Percentiles rank a stretch among this genome's conserved stretches.
Conservation (phyloP, 2,329 filamentous ascomycete genomes). For the Bipolaris bicolor region DNA sequence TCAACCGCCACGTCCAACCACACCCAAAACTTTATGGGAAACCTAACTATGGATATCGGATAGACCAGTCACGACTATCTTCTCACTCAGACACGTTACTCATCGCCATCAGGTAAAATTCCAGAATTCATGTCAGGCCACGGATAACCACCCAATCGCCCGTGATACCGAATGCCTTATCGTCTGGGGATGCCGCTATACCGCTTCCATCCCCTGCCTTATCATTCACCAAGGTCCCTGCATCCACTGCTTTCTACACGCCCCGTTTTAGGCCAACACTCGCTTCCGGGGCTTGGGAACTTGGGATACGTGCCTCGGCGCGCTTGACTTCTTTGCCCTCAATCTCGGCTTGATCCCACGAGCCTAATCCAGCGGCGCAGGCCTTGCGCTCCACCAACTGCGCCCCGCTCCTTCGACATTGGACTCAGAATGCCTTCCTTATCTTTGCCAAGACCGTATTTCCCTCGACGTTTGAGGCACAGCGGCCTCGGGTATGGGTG, state of each 20-base stretch:
- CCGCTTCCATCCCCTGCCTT: slow-evolving; percentile 20
- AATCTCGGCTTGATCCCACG: slow-evolving; percentile 12
- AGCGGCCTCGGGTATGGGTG: slow-evolving; percentile 17
- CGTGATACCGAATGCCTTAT: slow-evolving; percentile 28
- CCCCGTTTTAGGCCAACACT: slow-evolving; percentile 9
- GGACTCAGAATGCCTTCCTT: slow-evolving; percentile 25
- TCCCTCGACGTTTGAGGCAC: slow-evolving; percentile 26
- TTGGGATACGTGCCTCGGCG: slow-evolving; percentile 14
- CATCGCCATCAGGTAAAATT: slow-evolving; percentile 30
- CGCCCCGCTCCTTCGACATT: slow-evolving; percentile 20
- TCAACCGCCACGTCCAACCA: slow-evolving; percentile 21
- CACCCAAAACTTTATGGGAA: slow-evolving; percentile 23
- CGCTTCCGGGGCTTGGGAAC: slow-evolving; percentile 18
- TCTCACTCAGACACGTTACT: slow-evolving; percentile 21
- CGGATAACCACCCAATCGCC: slow-evolving; percentile 18
- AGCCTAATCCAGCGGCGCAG: slow-evolving; percentile 12
- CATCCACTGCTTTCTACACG: slow-evolving; percentile 21
- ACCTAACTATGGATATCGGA: slow-evolving; percentile 18
- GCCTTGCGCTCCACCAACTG: slow-evolving; percentile 14
- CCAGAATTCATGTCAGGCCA: slow-evolving; percentile 17
- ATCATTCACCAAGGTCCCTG: slow-evolving; percentile 24
- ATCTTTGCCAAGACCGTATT: slow-evolving; percentile 42
- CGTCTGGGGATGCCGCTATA: slow-evolving; percentile 14
- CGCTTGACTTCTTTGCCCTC: slow-evolving; percentile 13
- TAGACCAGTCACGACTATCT: slow-evolving; percentile 23